A percentile compares a stretch with the other conserved stretches of the same genome.
Conservation (phyloP, 768 basidiomycete genomes). For the Naganishia randhawae region DNA sequence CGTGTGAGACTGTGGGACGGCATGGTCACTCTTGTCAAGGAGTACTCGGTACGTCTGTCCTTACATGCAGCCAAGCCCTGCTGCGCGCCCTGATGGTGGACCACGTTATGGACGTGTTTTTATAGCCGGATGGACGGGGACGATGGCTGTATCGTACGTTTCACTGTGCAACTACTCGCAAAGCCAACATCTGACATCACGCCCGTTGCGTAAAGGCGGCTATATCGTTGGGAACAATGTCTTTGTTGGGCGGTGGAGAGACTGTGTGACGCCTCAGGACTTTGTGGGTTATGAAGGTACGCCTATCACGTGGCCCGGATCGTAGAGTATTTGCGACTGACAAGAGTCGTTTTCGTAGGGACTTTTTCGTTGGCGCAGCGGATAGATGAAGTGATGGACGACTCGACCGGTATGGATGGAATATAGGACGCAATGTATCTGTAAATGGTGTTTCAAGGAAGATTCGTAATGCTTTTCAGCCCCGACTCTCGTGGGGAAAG, state of each 20-base stretch:
- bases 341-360: not conserved
- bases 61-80: too few relatives aligned
- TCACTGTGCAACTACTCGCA: not conserved
- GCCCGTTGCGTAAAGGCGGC: slow-evolving; percentile 52
- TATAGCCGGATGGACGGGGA: slow-evolving; percentile 28
- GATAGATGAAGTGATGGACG: slow-evolving; percentile 10
- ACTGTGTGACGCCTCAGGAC: slow-evolving; percentile 65
- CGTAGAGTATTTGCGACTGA: not conserved
- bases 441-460: too few relatives aligned
- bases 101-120: not conserved
- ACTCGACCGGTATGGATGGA: not conserved
- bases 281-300: slow-evolving; percentile 73
- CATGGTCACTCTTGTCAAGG: slow-evolving; percentile 49
- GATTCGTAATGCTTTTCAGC: too few relatives aligned
- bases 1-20: slow-evolving; percentile 50
- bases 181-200: not conserved
- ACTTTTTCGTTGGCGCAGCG: slow-evolving; percentile 24
- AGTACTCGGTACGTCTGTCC: slow-evolving; percentile 46
- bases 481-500: too few relatives aligned
- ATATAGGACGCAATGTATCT: too few relatives aligned
- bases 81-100: not conserved
- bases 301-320: not conserved
- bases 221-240: slow-evolving; percentile 69
- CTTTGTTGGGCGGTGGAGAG: slow-evolving; percentile 80
- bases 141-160: slow-evolving; percentile 22